phyloP scores from a whole-genome alignment of 106 monocot genomes.

The Xerophyta viscosa region DNA sequence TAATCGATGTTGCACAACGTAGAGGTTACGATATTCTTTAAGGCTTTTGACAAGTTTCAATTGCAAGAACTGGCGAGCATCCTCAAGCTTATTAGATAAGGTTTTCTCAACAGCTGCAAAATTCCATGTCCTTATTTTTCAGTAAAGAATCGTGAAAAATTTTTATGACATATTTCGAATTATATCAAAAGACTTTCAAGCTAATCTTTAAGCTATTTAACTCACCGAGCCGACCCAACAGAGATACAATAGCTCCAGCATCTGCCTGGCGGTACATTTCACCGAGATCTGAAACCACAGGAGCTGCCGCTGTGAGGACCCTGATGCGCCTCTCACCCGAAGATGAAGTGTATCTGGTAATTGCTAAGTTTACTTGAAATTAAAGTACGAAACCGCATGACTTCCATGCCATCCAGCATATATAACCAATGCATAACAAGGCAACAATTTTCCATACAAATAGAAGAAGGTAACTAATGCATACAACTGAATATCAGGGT shows the following conservation, averaged over 20 bases:
- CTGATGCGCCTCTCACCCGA: conserved; percentile 94
- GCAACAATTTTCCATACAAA: too few species aligned
- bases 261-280: conserved; percentile 98
- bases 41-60: conserved; percentile 76
- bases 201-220: neutral
- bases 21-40: conserved; percentile 89
- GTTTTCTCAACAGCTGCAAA: conserved; percentile 83
- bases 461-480: too few species aligned
- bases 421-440: neutral
- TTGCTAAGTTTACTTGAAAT: conserved; percentile 37
- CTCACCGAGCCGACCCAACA: conserved; percentile 76
- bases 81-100: conserved; percentile 74
- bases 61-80: conserved; percentile 72
- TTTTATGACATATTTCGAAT: neutral
- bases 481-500: too few species aligned
- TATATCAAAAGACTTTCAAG: neutral
- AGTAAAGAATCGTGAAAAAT: neutral
- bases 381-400: neutral
- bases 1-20: conserved; percentile 82
- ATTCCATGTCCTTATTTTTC: neutral
- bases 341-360: conserved; percentile 80
- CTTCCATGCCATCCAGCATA: neutral
- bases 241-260: conserved; percentile 65
- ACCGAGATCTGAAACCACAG: conserved; percentile 81
- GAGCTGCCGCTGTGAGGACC: conserved; percentile 89